Conservation (phyloP, 352 stramenopile genomes). For the Aphanomyces euteiches region DNA sequence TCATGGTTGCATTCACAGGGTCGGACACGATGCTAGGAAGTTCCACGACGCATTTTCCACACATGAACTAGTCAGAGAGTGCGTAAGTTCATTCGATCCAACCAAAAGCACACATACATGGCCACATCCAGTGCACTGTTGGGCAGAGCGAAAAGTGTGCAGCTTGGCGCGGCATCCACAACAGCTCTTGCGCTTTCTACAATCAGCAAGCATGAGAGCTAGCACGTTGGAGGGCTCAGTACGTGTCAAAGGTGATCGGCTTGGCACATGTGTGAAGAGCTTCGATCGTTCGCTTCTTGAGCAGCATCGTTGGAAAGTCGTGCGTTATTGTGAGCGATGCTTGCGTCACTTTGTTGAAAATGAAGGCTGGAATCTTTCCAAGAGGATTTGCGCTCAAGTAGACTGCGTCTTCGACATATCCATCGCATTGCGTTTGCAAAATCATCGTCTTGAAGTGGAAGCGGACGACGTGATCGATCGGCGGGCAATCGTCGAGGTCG, state of each 20-base stretch:
- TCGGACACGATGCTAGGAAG: constrained; percentile 8
- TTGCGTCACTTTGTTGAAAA: constrained; percentile 17
- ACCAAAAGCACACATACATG: not conserved
- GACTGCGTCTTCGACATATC: not conserved
- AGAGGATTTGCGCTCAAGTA: constrained; percentile 1
- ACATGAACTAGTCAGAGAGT: constrained; percentile 18
- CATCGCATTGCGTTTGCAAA: constrained; percentile 5
- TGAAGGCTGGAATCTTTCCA: not conserved
- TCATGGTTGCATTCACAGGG: not conserved
- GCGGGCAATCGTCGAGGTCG: not conserved
- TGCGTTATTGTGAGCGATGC: not conserved
- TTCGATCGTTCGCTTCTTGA: constrained; percentile 16
- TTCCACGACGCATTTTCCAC: constrained; percentile 21
- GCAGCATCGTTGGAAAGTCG: constrained; percentile 10
- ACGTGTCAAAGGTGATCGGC: not conserved
- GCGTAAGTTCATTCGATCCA: not conserved
- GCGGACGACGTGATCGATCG: constrained; percentile 16
- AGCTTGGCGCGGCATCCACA: constrained; percentile 15
- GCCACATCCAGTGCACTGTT: constrained; percentile 14
- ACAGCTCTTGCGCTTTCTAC: constrained; percentile 24
- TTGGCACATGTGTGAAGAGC: not conserved
- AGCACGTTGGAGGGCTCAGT: too few species aligned
- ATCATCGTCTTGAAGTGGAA: constrained; percentile 15
- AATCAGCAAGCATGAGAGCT: too few species aligned
- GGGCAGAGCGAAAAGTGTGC: not conserved